Evolutionary conservation across 495 filamentous ascomycete species (phyloP).

Genomic region (Hyphodiscus hymeniophilus): DNA sequence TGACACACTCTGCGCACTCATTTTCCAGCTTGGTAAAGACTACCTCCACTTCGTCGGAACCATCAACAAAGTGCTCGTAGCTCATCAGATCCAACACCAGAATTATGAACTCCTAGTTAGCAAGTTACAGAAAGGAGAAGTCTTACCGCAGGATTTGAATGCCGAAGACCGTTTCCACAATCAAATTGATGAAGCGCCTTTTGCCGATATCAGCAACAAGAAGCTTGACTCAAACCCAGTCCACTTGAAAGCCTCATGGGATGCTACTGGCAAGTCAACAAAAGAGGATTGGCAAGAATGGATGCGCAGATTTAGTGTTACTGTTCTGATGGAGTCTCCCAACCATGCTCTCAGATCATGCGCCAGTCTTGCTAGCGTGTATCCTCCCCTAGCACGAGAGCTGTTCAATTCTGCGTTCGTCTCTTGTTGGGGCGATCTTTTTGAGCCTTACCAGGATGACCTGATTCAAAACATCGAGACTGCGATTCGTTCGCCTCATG

Average conservation of each 20-base stretch:
- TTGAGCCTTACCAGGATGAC: constrained; percentile 87
- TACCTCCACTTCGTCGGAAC: constrained; percentile 89
- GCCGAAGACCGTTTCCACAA: constrained; percentile 78
- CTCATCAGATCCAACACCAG: constrained; percentile 66
- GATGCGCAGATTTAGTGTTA: constrained; percentile 93
- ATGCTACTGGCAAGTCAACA: constrained; percentile 89
- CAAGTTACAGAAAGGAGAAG: constrained; percentile 89
- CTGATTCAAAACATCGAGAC: constrained; percentile 91
- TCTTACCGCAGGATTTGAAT: constrained; percentile 87
- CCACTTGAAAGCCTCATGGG: constrained; percentile 96
- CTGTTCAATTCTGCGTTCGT: constrained; percentile 98
- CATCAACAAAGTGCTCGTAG: constrained; percentile 68
- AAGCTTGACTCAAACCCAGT: constrained; percentile 94
- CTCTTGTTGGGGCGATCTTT: constrained; percentile 97
- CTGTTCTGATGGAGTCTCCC: constrained; percentile 89
- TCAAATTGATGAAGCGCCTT: constrained; percentile 64
- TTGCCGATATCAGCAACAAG: constrained; percentile 79
- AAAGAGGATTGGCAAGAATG: constrained; percentile 98
- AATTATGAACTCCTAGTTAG: constrained; percentile 87
- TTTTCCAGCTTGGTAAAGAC: constrained; percentile 91
- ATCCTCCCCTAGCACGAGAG: constrained; percentile 83
- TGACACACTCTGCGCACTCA: constrained; percentile 89
- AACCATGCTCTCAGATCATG: constrained; percentile 91
- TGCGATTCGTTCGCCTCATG: constrained; percentile 83
- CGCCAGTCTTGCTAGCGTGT: constrained; percentile 81